These are phyloP conservation scores for Globisporangium cylindrosporum DNA, from an alignment of 352 stramenopile species.

Conservation along the genomic window DNA sequence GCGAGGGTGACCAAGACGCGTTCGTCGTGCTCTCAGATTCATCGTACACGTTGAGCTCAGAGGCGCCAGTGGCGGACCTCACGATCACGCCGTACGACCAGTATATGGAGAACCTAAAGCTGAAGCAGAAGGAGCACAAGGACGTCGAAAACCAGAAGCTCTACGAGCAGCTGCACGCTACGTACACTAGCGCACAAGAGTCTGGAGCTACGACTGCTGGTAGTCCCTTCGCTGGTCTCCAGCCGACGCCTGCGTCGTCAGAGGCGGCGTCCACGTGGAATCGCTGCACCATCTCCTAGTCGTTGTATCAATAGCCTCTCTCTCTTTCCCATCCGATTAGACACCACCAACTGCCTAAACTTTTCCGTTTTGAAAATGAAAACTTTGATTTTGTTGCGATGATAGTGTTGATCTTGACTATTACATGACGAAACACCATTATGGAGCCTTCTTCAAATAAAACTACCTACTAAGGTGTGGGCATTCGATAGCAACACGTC, in stretches of 20 bases:
- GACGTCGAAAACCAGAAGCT: conserved; percentile 30
- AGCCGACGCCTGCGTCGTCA: conserved; percentile 19
- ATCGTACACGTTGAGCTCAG: conserved; percentile 26
- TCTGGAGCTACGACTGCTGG: neutral
- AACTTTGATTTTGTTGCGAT: neutral
- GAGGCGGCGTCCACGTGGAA: conserved; percentile 34
- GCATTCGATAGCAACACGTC: too few species aligned
- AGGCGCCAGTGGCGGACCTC: conserved; percentile 33
- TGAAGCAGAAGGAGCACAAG: conserved; percentile 27
- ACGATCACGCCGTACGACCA: conserved; percentile 55
- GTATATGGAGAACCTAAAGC: conserved; percentile 33
- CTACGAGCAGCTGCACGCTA: conserved; percentile 24
- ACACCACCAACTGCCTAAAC: neutral
- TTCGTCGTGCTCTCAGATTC: conserved; percentile 47
- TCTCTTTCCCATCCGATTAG: neutral
- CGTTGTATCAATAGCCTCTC: conserved; percentile 2
- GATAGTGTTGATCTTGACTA: too few species aligned
- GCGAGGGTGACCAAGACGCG: conserved; percentile 58
- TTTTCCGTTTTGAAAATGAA: conserved; percentile 3
- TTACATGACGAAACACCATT: too few species aligned
- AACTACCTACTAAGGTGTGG: too few species aligned
- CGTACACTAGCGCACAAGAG: conserved; percentile 13
- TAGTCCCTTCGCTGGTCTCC: conserved; percentile 12
- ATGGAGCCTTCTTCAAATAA: too few species aligned
- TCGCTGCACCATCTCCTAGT: conserved; percentile 65